Evolutionary conservation across 257 asterid genomes (phyloP), one percentile per base, ranked within the genome.

Genomic region (Penstemon barbatus): DNA sequence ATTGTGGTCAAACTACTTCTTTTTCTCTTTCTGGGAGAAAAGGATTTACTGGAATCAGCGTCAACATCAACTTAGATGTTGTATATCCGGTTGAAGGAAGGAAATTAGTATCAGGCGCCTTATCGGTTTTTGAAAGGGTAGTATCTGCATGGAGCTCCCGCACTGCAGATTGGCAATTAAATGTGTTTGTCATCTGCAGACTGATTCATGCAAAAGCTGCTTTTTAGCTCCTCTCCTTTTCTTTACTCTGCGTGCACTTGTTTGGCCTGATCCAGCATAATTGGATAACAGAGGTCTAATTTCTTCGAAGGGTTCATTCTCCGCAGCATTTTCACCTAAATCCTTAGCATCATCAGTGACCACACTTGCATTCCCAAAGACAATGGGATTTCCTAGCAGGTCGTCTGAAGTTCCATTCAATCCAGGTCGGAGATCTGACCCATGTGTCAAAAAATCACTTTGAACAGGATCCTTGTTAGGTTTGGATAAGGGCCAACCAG

Each of bases 141-240:
- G 63, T 44, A 75, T 48, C 71, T 19, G 76, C 65, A 50, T 64
- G 66, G 54, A n/a, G 73, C 65, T 49, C 57, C 18, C 62, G 61
- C 56, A 33, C 57, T 51, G 60, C 63, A 58, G 77, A 48, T 25
- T 56, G 73, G 48, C 52, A 64, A 57, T 42, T 51, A 39, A 25
- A 11, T 43, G 37, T 76, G 50, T 68, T 70, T 61, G 73, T 50
- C 71, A 77, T 40, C 71, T 43, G 74, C 67, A 38, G 54, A 52
- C 67, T 45, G 59, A 64, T 52, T 42, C 69, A 50, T 7, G 50
- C 65, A 19, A 43, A 42, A 41, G 65, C 68, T 71, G 63, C 44
- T 36, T 64, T 48, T 33, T 40, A 62, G 68, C 76, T 72, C 49
- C 77, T 76, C 70, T 82, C 75, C 64, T 79, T 79, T 81, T 76